Evolutionary conservation across 768 basidiomycete genomes (phyloP).

Genomic region (Mrakia hoshinonis): DNA sequence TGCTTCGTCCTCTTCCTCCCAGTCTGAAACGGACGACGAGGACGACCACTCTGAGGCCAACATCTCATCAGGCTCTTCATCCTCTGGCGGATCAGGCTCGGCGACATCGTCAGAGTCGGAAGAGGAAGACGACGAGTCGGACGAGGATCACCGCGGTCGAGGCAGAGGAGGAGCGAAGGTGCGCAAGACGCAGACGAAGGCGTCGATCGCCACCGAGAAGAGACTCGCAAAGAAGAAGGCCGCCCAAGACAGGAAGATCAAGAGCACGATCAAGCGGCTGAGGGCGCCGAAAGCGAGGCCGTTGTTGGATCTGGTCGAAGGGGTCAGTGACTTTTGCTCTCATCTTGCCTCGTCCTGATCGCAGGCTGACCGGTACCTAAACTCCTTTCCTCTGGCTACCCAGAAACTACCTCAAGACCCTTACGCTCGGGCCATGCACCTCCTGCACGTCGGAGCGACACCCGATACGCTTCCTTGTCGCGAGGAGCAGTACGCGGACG

Average conservation of each 20-base stretch:
- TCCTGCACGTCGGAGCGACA: slow-evolving; percentile 83
- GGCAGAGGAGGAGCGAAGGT: not conserved
- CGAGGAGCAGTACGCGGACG: slow-evolving; percentile 69
- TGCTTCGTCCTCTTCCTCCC: not conserved
- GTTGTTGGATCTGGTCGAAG: slow-evolving; percentile 14
- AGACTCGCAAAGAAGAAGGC: slow-evolving; percentile 29
- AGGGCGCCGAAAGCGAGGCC: slow-evolving; percentile 17
- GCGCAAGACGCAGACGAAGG: not conserved
- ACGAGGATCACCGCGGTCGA: slow-evolving; percentile 28
- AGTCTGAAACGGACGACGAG: not conserved
- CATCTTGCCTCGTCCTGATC: too few relatives aligned
- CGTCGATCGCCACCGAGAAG: slow-evolving; percentile 30
- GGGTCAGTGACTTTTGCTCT: slow-evolving; percentile 38
- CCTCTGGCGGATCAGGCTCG: slow-evolving; percentile 37
- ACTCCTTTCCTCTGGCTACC: too few relatives aligned
- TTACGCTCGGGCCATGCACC: slow-evolving; percentile 79
- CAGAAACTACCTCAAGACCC: slow-evolving; percentile 61
- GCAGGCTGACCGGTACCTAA: too few relatives aligned
- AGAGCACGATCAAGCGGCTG: slow-evolving; percentile 31
- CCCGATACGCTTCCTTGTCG: slow-evolving; percentile 84
- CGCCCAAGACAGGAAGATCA: slow-evolving; percentile 38
- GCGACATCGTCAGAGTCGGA: slow-evolving; percentile 43
- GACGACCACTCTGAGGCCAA: slow-evolving; percentile 2
- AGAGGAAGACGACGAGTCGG: slow-evolving; percentile 39
- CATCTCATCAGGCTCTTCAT: slow-evolving; percentile 9